phyloP scores from a whole-genome alignment of 2,329 filamentous ascomycete genomes.

The Aspergillus pseudonomiae region DNA sequence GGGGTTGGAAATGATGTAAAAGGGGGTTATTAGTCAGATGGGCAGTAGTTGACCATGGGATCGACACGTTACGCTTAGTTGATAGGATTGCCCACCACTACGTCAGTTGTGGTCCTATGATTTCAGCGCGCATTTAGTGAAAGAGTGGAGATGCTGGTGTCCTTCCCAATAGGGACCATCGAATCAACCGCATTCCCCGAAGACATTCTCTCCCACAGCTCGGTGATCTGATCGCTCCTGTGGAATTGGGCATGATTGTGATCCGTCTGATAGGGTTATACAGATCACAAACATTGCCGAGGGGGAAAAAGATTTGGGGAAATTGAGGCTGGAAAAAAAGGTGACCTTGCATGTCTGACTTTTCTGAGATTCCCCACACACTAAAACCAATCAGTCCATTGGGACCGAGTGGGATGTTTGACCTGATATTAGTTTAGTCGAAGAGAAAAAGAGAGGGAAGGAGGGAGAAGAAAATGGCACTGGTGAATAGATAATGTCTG shows the following conservation, averaged over 20 bases:
- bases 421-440: background rate
- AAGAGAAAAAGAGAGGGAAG: background rate
- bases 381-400: conserved; percentile 12
- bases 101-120: conserved; percentile 28
- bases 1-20: conserved; percentile 1
- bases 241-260: background rate
- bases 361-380: conserved; percentile 14
- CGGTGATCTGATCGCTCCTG: background rate
- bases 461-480: background rate
- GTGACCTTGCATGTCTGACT: conserved; percentile 3
- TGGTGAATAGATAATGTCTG: background rate
- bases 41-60: background rate
- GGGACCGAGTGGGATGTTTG: conserved; percentile 16
- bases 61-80: background rate
- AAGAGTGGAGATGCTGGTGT: conserved; percentile 12
- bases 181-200: conserved; percentile 5
- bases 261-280: background rate
- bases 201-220: background rate
- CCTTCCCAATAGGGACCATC: background rate
- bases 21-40: background rate
- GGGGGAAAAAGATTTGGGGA: background rate
- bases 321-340: background rate
- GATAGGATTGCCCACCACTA: conserved; percentile 8
- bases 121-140: conserved; percentile 24
- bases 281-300: background rate